A percentile compares a stretch with the other conserved stretches of the same genome.
These are phyloP conservation scores for Barnettozyma wickerhamii DNA, from an alignment of 805 yeast genomes.

Conservation along the genomic window DNA sequence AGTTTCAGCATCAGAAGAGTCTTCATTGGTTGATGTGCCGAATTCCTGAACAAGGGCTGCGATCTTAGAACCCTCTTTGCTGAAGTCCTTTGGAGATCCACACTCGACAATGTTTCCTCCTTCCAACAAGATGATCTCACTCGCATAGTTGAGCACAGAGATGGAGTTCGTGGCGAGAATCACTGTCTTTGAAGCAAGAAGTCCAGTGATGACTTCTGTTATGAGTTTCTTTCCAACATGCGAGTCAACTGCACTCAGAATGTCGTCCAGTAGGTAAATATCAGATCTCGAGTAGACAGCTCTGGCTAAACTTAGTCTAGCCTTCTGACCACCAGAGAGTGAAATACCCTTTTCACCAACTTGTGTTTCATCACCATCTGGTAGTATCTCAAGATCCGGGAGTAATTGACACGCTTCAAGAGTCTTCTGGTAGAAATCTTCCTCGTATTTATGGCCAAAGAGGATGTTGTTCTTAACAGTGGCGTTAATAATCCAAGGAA, in stretches of 20 bases:
- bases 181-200: conserved; percentile 68
- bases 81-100: conserved; percentile 53
- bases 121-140: conserved; percentile 61
- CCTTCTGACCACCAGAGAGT: conserved; percentile 40
- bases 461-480: conserved; percentile 85
- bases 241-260: conserved; percentile 94
- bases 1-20: conserved; percentile 5
- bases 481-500: conserved; percentile 97
- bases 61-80: conserved; percentile 42
- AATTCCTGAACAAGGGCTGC: conserved; percentile 55
- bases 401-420: conserved; percentile 83
- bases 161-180: conserved; percentile 85
- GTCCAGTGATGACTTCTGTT: conserved; percentile 81
- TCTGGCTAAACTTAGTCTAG: conserved; percentile 29
- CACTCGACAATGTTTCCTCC: conserved; percentile 66
- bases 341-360: conserved; percentile 67
- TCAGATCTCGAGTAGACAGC: conserved; percentile 96
- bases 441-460: conserved; percentile 84
- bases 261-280: conserved; percentile 85
- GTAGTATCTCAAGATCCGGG: conserved; percentile 72
- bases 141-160: conserved; percentile 73
- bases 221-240: conserved; percentile 89
- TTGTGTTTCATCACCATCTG: conserved; percentile 86
- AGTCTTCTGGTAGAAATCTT: conserved; percentile 74
- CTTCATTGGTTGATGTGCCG: conserved; percentile 49